Conservation (phyloP, 179 eudicot genomes). For the Drosera spatulata region DNA sequence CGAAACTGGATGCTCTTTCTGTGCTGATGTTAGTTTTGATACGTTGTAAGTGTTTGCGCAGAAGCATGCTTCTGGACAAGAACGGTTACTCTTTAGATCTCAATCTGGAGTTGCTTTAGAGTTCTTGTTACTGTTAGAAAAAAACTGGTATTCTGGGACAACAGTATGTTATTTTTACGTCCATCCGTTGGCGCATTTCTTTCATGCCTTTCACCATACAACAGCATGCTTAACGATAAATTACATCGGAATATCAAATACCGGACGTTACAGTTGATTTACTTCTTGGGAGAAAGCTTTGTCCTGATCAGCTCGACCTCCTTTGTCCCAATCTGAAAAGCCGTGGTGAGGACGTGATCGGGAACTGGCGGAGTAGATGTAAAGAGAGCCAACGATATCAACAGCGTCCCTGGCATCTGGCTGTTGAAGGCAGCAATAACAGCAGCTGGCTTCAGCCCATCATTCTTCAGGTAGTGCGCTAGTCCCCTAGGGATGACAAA, state of each 20-base stretch:
- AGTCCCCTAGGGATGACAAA: slow-evolving; percentile 49
- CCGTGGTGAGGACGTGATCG: slow-evolving; percentile 33
- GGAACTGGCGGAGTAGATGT: slow-evolving; percentile 43
- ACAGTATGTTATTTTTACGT: background rate
- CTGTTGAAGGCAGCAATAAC: slow-evolving; percentile 48
- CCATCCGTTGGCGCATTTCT: no score
- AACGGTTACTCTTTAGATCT: no score
- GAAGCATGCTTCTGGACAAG: no score
- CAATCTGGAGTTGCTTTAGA: no score
- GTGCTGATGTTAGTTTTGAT: no score
- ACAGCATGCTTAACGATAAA: no score
- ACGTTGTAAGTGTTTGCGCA: no score
- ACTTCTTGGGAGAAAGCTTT: slow-evolving; percentile 32
- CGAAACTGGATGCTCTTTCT: no score
- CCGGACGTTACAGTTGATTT: background rate
- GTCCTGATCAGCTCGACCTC: slow-evolving; percentile 39
- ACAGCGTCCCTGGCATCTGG: slow-evolving; percentile 47
- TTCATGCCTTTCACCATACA: no score
- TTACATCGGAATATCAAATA: no score
- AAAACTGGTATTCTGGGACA: background rate
- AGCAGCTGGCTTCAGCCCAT: slow-evolving; percentile 34
- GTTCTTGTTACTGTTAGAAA: no score
- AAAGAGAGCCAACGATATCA: slow-evolving; percentile 38
- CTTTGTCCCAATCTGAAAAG: slow-evolving; percentile 44
- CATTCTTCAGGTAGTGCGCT: slow-evolving; percentile 52